phyloP scores from a whole-genome alignment of 1,284 basidiomycete species.

The Ustilago esculenta region DNA sequence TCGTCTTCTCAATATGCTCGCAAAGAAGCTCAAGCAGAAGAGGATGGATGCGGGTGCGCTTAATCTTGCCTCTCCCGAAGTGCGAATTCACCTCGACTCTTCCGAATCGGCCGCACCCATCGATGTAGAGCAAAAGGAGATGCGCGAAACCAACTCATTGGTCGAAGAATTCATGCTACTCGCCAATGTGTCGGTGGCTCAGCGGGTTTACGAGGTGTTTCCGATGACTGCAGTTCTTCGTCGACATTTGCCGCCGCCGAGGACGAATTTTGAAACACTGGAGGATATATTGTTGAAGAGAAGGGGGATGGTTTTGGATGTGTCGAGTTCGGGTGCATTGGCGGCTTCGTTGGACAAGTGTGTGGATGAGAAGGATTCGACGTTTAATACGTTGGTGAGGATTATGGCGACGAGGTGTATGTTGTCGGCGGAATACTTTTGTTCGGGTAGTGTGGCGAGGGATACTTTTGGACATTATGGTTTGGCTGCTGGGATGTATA shows the following conservation, averaged over 20 bases:
- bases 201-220: slow-evolving; percentile 90
- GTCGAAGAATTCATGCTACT: slow-evolving; percentile 99
- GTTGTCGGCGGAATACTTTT: slow-evolving; percentile 98
- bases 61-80: slow-evolving; percentile 96
- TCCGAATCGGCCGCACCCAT: slow-evolving; percentile 93
- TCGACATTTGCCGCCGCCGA: slow-evolving; percentile 91
- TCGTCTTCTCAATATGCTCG: slow-evolving; percentile 86
- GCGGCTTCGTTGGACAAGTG: slow-evolving; percentile 89
- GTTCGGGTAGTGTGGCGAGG: slow-evolving; percentile 88
- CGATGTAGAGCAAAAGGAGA: slow-evolving; percentile 95
- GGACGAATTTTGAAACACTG: slow-evolving; percentile 92
- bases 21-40: slow-evolving; percentile 83
- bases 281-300: slow-evolving; percentile 91
- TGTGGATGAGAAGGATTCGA: slow-evolving; percentile 73
- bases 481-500: slow-evolving; percentile 94
- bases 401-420: slow-evolving; percentile 99
- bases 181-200: slow-evolving; percentile 93
- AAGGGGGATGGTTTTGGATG: slow-evolving; percentile 85
- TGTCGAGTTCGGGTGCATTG: slow-evolving; percentile 89
- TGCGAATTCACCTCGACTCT: slow-evolving; percentile 91
- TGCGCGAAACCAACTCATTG: slow-evolving; percentile 91
- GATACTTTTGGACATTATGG: slow-evolving; percentile 98
- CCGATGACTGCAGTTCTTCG: slow-evolving; percentile 94
- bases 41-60: slow-evolving; percentile 94
- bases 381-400: slow-evolving; percentile 96